Evolutionary conservation across 1,139 yeast genomes (phyloP).

Genomic region (Yamadazyma mexicana): DNA sequence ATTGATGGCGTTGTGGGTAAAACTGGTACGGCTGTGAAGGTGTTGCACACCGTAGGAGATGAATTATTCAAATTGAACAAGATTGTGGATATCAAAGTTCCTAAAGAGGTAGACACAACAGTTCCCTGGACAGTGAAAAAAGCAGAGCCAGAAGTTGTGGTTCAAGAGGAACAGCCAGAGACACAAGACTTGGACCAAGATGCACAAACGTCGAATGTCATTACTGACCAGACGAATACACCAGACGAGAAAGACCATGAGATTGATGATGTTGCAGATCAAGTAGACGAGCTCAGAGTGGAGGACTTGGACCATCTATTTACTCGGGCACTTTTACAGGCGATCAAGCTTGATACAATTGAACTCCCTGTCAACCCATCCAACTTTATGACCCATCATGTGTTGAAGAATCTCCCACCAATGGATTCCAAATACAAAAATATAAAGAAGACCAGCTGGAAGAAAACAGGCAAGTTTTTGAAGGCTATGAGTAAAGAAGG

Average conservation of each 20-base stretch:
- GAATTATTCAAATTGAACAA: constrained; percentile 48
- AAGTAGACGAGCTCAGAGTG: constrained; percentile 32
- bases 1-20: constrained; percentile 49
- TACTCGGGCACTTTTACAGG: constrained; percentile 64
- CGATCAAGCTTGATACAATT: constrained; percentile 59
- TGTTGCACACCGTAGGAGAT: constrained; percentile 58
- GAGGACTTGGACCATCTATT: constrained; percentile 83
- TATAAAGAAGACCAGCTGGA: constrained; percentile 86
- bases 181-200: constrained; percentile 4
- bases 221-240: background rate
- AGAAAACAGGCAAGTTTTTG: constrained; percentile 79
- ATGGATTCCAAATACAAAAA: constrained; percentile 53
- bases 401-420: constrained; percentile 70
- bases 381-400: constrained; percentile 66
- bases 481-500: constrained; percentile 81
- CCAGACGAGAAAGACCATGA: constrained; percentile 8
- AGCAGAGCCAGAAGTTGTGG: too few species aligned
- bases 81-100: constrained; percentile 44
- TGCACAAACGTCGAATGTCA: constrained; percentile 6
- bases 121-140: constrained; percentile 17
- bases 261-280: constrained; percentile 2
- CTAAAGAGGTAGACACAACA: constrained; percentile 27
- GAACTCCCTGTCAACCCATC: constrained; percentile 69
- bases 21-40: constrained; percentile 67
- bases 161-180: too few species aligned